Evolutionary conservation across 1,284 basidiomycete species (phyloP), one percentile per base, ranked within the genome.

Genomic region (Leccinum insigne): DNA sequence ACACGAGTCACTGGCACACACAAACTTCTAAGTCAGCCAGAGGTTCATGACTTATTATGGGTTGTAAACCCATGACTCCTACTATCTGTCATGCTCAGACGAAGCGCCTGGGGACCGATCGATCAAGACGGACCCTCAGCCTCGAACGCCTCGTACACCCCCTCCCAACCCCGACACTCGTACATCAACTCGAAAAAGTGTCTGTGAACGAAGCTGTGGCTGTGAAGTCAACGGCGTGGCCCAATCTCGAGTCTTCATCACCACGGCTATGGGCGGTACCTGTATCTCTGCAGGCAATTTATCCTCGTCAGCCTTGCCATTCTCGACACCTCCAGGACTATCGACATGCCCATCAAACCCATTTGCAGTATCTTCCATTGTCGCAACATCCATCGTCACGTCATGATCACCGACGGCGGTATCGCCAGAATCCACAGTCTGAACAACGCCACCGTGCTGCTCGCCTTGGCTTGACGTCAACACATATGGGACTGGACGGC

Each of bases 401-500:
- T 69, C 70, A 35, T 58, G 66, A 21, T 63, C 66, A 11, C 67
- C 62, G 56, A 61, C 62, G 56, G 60, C 26, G 16, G 26, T 18
- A 9, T 57, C 57, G 4, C 13, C 60, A 26, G 62, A 23, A 60
- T 59, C 66, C 3, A 38, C 38, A 29, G 16, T 56, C 44, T 63
- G 65, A 23, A 13, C n/a, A 23, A 26, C 16, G 10, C 35, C 38
- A 21, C 14, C 54, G 40, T 42, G 29, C 13, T 67, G 57, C 26
- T 58, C 73, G 61, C 58, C 62, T 26, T 23, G n/a, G 57, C 52
- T 67, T 66, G 23, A 64, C 26, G n/a, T 75, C 71, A 6, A 64
- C 54, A 16, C 49, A 49, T 14, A n/a, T 35, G 0, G 75, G 76
- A 58, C 76, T 77, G 5, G 60, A 65, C 4, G 67, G 68, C n/a